Evolutionary conservation across 2,329 filamentous ascomycete species (phyloP).

Genomic region (Aureobasidium namibiae): DNA sequence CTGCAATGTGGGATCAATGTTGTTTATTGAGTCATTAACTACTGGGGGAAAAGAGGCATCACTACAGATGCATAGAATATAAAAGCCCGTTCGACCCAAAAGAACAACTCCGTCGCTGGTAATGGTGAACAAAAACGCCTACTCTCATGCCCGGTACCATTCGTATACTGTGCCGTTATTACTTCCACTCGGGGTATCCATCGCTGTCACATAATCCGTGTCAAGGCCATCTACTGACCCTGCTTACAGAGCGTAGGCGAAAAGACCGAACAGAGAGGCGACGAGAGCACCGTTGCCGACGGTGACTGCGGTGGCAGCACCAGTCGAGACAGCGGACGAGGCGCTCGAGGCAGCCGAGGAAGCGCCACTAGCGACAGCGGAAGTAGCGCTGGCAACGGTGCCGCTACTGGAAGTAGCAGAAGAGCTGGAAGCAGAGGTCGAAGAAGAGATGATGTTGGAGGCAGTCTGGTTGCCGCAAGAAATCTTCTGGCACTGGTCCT

Average conservation of each 20-base stretch:
- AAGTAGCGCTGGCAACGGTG: constrained; percentile 24
- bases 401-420: constrained; percentile 18
- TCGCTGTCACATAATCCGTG: not conserved
- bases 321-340: constrained; percentile 20
- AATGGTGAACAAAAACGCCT: constrained; percentile 10
- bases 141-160: constrained; percentile 6
- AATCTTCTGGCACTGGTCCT: constrained; percentile 39
- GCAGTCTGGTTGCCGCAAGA: constrained; percentile 47
- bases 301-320: constrained; percentile 39
- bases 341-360: constrained; percentile 18
- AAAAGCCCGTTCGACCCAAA: not conserved
- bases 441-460: constrained; percentile 27
- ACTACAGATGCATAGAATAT: constrained; percentile 7
- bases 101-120: constrained; percentile 13
- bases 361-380: constrained; percentile 18
- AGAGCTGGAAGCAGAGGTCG: constrained; percentile 20
- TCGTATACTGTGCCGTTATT: constrained; percentile 9
- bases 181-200: not conserved
- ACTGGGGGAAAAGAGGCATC: constrained; percentile 8
- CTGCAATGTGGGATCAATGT: not conserved
- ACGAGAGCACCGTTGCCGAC: constrained; percentile 41
- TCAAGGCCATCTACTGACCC: not conserved
- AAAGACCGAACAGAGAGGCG: constrained; percentile 46
- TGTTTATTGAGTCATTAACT: constrained; percentile 11
- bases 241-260: constrained; percentile 49